These are phyloP conservation scores for Grosmannia huntii DNA, from an alignment of 2,329 filamentous ascomycete genomes.

Conservation along the genomic window DNA sequence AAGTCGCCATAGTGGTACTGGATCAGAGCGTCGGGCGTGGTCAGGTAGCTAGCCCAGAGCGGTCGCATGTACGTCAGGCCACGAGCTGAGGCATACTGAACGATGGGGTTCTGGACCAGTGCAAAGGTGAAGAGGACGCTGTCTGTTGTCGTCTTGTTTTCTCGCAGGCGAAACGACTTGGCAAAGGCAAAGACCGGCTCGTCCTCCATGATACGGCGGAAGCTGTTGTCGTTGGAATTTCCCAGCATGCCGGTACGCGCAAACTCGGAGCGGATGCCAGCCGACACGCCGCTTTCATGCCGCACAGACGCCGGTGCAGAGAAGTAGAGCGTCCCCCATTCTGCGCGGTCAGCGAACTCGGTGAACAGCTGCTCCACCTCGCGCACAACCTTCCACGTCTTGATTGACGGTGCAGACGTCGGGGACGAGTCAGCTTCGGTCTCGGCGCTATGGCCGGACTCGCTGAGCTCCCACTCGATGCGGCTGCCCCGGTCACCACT, in stretches of 20 bases:
- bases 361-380: slow-evolving; percentile 56
- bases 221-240: slow-evolving; percentile 37
- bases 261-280: slow-evolving; percentile 53
- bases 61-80: slow-evolving; percentile 68
- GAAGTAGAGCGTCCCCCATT: slow-evolving; percentile 76
- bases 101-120: slow-evolving; percentile 63
- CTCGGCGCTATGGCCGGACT: slow-evolving; percentile 24
- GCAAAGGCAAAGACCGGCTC: slow-evolving; percentile 74
- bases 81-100: slow-evolving; percentile 63
- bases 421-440: slow-evolving; percentile 4
- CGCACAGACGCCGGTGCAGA: slow-evolving; percentile 54
- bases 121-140: slow-evolving; percentile 62
- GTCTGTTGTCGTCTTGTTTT: slow-evolving; percentile 21
- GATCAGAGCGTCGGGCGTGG: slow-evolving; percentile 45
- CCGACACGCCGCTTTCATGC: slow-evolving; percentile 61
- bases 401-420: slow-evolving; percentile 23
- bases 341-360: slow-evolving; percentile 59
- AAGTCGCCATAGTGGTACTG: slow-evolving; percentile 67
- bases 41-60: slow-evolving; percentile 66
- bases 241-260: slow-evolving; percentile 51
- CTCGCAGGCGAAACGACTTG: slow-evolving; percentile 41
- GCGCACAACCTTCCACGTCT: slow-evolving; percentile 54
- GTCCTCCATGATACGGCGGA: slow-evolving; percentile 59
- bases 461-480: slow-evolving; percentile 56
- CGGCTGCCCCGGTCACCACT: slow-evolving; percentile 58